Evolutionary conservation across 306 rosid genomes (phyloP).

Genomic region (Quercus parvula): DNA sequence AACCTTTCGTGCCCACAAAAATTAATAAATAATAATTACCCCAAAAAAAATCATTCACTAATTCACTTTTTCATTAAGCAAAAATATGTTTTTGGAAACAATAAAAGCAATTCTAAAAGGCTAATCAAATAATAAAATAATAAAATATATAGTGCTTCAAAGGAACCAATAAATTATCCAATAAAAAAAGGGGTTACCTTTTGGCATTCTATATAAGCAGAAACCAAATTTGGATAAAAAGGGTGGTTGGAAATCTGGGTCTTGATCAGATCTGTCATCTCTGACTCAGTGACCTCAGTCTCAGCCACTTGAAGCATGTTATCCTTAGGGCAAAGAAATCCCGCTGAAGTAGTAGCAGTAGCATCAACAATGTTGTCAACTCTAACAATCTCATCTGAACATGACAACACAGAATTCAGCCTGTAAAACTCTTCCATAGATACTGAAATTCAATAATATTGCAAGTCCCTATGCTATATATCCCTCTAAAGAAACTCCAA

Average conservation of each 20-base stretch:
- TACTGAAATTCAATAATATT: background rate
- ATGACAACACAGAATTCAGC: slow-evolving; percentile 2
- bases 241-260: slow-evolving; percentile 76
- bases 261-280: slow-evolving; percentile 52
- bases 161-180: background rate
- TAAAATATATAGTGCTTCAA: background rate
- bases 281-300: slow-evolving; percentile 19
- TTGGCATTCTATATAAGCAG: slow-evolving; percentile 71
- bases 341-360: slow-evolving; percentile 11
- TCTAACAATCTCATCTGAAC: slow-evolving; percentile 24
- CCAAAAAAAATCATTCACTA: background rate
- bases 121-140: background rate
- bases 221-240: slow-evolving; percentile 55
- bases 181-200: slow-evolving; percentile 37
- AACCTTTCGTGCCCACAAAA: slow-evolving; percentile 41
- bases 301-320: slow-evolving; percentile 24
- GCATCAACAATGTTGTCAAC: slow-evolving; percentile 9
- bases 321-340: slow-evolving; percentile 28
- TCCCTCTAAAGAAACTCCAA: background rate
- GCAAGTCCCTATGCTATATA: background rate
- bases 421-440: slow-evolving; percentile 21
- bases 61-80: background rate
- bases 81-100: background rate
- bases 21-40: background rate
- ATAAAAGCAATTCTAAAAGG: background rate